phyloP scores from a whole-genome alignment of 1,139 yeast genomes.

The Taiozyma sp. region DNA sequence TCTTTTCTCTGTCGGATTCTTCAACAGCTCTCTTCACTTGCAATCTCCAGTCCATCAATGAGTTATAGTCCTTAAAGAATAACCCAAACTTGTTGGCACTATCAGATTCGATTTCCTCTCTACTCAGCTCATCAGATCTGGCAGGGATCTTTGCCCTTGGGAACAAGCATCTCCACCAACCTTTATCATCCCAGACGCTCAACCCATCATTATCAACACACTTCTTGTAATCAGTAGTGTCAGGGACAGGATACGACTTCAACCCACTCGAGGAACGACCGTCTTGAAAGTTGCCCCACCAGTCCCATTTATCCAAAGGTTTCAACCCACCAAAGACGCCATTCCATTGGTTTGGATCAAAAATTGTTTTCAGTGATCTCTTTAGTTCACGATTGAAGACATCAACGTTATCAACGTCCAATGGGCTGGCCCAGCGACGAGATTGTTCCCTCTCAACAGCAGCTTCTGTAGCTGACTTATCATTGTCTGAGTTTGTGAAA shows the following conservation, averaged over 20 bases:
- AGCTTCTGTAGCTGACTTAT: constrained; percentile 3
- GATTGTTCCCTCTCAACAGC: neutral
- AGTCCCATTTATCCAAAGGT: constrained; percentile 11
- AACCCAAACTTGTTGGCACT: constrained; percentile 33
- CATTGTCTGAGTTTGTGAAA: constrained; percentile 4
- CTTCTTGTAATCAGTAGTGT: constrained; percentile 51
- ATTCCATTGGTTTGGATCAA: constrained; percentile 1
- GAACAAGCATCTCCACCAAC: constrained; percentile 86
- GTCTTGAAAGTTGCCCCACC: constrained; percentile 6
- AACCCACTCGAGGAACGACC: constrained; percentile 33
- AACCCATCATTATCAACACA: constrained; percentile 64
- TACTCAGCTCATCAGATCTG: constrained; percentile 37
- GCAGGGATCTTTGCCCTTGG: constrained; percentile 39
- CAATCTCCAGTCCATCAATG: constrained; percentile 64
- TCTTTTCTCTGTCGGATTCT: constrained; percentile 23
- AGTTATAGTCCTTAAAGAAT: constrained; percentile 61
- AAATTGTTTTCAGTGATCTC: neutral
- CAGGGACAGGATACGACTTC: constrained; percentile 60
- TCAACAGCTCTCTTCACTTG: constrained; percentile 42
- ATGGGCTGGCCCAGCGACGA: neutral
- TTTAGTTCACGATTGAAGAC: neutral
- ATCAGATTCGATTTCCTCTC: constrained; percentile 44
- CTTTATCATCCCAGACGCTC: constrained; percentile 74
- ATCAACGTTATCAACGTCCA: neutral
- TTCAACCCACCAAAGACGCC: constrained; percentile 3